Conservation (phyloP, 306 rosid species). For the Casuarina cunninghamiana region DNA sequence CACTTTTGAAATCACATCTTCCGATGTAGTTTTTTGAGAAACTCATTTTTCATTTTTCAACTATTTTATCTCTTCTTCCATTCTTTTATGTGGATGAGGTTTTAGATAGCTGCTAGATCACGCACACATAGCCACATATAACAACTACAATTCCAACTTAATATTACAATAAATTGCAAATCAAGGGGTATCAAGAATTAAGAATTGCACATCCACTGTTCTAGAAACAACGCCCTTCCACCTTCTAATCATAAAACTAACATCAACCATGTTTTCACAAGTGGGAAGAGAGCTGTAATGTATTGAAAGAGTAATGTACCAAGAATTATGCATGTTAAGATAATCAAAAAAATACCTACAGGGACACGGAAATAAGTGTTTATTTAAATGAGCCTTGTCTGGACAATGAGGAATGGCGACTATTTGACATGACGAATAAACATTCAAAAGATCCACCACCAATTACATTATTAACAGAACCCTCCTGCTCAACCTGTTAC, state of each 20-base stretch:
- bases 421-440: not conserved
- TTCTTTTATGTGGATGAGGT: not conserved
- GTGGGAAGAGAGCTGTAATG: not conserved
- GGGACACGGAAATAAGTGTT: not conserved
- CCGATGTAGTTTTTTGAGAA: not conserved
- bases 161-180: not conserved
- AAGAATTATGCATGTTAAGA: not conserved
- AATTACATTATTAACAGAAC: not conserved
- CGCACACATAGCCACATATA: not conserved
- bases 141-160: not conserved
- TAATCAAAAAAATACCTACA: not conserved
- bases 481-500: conserved; percentile 4
- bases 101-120: not conserved
- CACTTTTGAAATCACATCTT: not conserved
- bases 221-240: not conserved
- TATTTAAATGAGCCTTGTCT: not conserved
- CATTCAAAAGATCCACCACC: not conserved
- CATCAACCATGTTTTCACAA: not conserved
- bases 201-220: not conserved
- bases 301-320: not conserved
- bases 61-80: not conserved
- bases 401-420: not conserved
- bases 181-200: not conserved
- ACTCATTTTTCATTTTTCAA: not conserved
- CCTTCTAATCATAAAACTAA: conserved; percentile 3